A percentile compares a stretch with the other conserved stretches of the same genome.
Conservation (phyloP, 352 stramenopile genomes). For the Phytophthora chlamydospora region DNA sequence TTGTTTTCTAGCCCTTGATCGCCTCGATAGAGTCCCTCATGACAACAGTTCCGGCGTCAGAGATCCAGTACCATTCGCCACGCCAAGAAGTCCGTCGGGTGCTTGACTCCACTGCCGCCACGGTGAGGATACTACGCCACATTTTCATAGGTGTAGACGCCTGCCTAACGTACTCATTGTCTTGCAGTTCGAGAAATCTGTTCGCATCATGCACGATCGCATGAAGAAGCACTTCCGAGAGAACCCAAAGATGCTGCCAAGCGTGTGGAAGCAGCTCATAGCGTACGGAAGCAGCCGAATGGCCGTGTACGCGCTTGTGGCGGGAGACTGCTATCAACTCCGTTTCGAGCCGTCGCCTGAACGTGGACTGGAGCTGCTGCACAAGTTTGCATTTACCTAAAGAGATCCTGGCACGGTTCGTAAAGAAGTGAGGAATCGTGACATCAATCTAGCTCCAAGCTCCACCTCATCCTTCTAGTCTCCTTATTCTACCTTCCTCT, state of each 20-base stretch:
- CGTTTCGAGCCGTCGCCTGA: constrained; percentile 52
- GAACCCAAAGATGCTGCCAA: constrained; percentile 57
- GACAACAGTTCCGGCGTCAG: constrained; percentile 53
- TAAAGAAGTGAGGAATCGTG: not conserved
- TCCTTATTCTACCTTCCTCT: constrained; percentile 38
- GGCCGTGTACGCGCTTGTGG: constrained; percentile 54
- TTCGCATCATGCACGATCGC: constrained; percentile 67
- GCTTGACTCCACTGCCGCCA: constrained; percentile 45
- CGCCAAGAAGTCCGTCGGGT: constrained; percentile 64
- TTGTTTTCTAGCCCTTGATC: constrained; percentile 50
- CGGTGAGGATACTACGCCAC: constrained; percentile 29
- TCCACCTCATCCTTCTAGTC: not conserved
- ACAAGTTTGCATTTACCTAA: constrained; percentile 49
- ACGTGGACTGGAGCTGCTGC: constrained; percentile 50
- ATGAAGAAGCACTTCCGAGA: constrained; percentile 77
- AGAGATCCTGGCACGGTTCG: not conserved
- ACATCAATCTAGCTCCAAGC: constrained; percentile 3
- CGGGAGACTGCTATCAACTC: constrained; percentile 67
- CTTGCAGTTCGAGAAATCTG: constrained; percentile 69
- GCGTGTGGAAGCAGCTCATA: constrained; percentile 59
- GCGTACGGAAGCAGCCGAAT: constrained; percentile 48
- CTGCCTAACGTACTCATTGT: constrained; percentile 12
- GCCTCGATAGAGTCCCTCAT: constrained; percentile 59
- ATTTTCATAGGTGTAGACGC: not conserved
- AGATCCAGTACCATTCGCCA: constrained; percentile 73